Percentiles rank a stretch among this genome's conserved stretches.
Conservation (phyloP, 1,284 basidiomycete genomes). For the Microbotryum intermedium region DNA sequence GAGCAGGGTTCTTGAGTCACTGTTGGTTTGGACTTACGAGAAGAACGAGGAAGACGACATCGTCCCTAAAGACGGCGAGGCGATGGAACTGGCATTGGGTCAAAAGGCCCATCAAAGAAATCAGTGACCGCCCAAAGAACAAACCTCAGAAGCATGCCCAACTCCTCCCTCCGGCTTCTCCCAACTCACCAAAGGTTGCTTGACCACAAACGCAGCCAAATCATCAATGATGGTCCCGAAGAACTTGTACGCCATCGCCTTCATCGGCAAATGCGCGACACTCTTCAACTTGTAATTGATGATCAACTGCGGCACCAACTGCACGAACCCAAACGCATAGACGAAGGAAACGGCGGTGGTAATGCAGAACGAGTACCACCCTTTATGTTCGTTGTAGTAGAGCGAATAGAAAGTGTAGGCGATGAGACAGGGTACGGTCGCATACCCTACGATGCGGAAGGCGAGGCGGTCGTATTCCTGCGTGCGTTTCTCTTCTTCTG, state of each 20-base stretch:
- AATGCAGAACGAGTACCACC: conserved; percentile 93
- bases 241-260: conserved; percentile 54
- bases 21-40: background rate
- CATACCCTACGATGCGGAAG: conserved; percentile 82
- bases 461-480: conserved; percentile 86
- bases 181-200: conserved; percentile 10
- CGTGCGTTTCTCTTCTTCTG: conserved; percentile 93
- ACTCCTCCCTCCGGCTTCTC: too few species aligned
- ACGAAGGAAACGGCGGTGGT: conserved; percentile 49
- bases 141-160: too few species aligned
- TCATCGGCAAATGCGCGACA: conserved; percentile 90
- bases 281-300: conserved; percentile 48
- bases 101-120: too few species aligned
- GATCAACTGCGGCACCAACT: conserved; percentile 82
- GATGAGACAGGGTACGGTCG: conserved; percentile 71
- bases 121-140: too few species aligned
- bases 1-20: background rate
- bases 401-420: conserved; percentile 80
- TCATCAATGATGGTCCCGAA: conserved; percentile 24
- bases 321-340: conserved; percentile 95
- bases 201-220: conserved; percentile 24
- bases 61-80: conserved; percentile 63
- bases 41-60: conserved; percentile 38
- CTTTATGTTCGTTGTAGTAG: conserved; percentile 70
- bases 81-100: conserved; percentile 96